Evolutionary conservation across 495 filamentous ascomycete genomes (phyloP).

Genomic region (Platismatia glauca): DNA sequence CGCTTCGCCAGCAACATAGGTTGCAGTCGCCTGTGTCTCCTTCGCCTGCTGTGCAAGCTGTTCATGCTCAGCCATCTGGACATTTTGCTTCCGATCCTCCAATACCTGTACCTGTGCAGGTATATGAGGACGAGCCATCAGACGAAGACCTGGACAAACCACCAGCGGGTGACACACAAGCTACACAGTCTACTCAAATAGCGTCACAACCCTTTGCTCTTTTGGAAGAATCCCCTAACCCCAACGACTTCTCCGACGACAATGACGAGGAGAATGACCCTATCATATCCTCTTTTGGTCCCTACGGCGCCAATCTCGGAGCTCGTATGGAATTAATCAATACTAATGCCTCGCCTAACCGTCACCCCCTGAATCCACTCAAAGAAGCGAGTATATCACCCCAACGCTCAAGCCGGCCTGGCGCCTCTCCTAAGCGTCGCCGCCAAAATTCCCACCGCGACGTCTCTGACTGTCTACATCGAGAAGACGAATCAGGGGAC

Average conservation of each 20-base stretch:
- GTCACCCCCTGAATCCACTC: slow-evolving; percentile 32
- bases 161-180: slow-evolving; percentile 19
- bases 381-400: slow-evolving; percentile 35
- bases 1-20: slow-evolving; percentile 52
- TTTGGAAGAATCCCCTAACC: slow-evolving; percentile 41
- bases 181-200: slow-evolving; percentile 26
- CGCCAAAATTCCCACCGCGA: slow-evolving; percentile 14
- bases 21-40: slow-evolving; percentile 67
- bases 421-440: slow-evolving; percentile 22
- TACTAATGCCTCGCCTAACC: slow-evolving; percentile 46
- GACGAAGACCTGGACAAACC: slow-evolving; percentile 14
- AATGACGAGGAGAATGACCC: slow-evolving; percentile 90
- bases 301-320: slow-evolving; percentile 73
- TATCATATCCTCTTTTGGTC: slow-evolving; percentile 80
- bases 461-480: slow-evolving; percentile 13
- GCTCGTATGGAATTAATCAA: slow-evolving; percentile 68
- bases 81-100: slow-evolving; percentile 35
- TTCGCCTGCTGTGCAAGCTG: slow-evolving; percentile 46
- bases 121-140: slow-evolving; percentile 53
- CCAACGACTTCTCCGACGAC: slow-evolving; percentile 59
- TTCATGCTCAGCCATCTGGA: slow-evolving; percentile 31
- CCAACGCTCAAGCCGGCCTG: slow-evolving; percentile 26
- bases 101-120: slow-evolving; percentile 43
- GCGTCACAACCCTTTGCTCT: slow-evolving; percentile 22
- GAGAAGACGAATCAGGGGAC: slow-evolving; percentile 24